Base-by-base conservation (phyloP, 2,329 filamentous ascomycete species). In the Pseudopyrenochaeta lycopersici region DNA sequence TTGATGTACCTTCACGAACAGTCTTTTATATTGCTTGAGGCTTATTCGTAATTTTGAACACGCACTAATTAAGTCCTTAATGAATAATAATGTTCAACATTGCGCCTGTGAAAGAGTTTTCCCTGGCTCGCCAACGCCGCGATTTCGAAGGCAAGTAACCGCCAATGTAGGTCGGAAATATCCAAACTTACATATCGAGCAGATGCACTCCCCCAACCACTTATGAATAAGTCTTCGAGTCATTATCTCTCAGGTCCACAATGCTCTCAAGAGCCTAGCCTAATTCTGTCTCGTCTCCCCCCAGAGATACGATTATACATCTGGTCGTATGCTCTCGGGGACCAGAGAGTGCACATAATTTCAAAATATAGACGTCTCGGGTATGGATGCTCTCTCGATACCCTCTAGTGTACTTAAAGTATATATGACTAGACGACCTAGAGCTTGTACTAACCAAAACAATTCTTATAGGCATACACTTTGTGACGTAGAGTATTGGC, bases 261-360 rank as follows among this genome's bases (percentile, higher is more conserved):
- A 36, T 17, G 9, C 9, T 27, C 33, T 36, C 27, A 33, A 27
- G 9, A 27, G 12, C 45, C 46, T 18, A 40, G 20, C 35, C 41
- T 35, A 21, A 44, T 50, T 14, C 46, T 50, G 6, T 42, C 18
- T 15, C 27, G 17, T 5, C 11, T 50, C 3, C 52, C 46, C 21
- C 15, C 35, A 14, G 51, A 61, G 33, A 31, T 58, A 17, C 27
- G 54, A 7, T 10, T 51, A n/a, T 17, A 39, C 11, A 53, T 61
- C 7, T 58, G 49, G 49, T 41, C 49, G 18, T 40, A 58, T 27
- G 49, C 49, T 12, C 30, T 58, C 20, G 46, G 52, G 3, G 23
- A 30, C 17, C 54, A 58, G 31, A 38, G 35, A 15, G 27, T 58
- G 10, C 55, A 54, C 49, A 49, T 58, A 20, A 43, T 54, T 20